Evolutionary conservation across 1,284 basidiomycete species (phyloP).

Genomic region (Hymenochaete sp.): DNA sequence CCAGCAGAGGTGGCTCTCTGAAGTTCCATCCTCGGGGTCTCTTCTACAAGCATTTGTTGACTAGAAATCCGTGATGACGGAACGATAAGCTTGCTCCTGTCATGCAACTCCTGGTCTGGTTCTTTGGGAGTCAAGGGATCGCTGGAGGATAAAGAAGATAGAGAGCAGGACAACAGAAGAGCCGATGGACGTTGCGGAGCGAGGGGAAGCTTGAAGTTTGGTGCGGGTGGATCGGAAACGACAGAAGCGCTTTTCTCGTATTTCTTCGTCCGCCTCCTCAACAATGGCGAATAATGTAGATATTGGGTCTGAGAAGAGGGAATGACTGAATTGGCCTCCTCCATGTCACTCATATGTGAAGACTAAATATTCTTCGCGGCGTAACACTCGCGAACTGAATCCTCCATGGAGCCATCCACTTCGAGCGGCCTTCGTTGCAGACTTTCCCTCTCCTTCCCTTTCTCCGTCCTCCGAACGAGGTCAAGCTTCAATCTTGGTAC

Average conservation of each 20-base stretch:
- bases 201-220: not conserved
- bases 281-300: constrained; percentile 5
- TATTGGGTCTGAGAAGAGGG: constrained; percentile 16
- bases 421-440: not conserved
- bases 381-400: not conserved
- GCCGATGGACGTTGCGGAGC: constrained; percentile 4
- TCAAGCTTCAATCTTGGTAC: constrained; percentile 2
- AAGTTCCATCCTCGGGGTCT: no score
- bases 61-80: no score
- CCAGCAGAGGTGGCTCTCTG: not conserved
- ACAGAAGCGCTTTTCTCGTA: not conserved
- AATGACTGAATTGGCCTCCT: not conserved
- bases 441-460: not conserved
- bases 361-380: not conserved
- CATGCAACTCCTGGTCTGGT: no score
- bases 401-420: not conserved
- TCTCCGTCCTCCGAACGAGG: not conserved
- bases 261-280: constrained; percentile 9
- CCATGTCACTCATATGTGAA: not conserved
- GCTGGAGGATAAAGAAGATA: not conserved
- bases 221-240: not conserved
- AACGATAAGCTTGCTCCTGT: no score
- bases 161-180: not conserved
- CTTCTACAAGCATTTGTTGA: no score
- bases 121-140: no score